These are phyloP conservation scores for Chlamydomonas applanata DNA, from an alignment of 139 green algal genomes.

Conservation along the genomic window DNA sequence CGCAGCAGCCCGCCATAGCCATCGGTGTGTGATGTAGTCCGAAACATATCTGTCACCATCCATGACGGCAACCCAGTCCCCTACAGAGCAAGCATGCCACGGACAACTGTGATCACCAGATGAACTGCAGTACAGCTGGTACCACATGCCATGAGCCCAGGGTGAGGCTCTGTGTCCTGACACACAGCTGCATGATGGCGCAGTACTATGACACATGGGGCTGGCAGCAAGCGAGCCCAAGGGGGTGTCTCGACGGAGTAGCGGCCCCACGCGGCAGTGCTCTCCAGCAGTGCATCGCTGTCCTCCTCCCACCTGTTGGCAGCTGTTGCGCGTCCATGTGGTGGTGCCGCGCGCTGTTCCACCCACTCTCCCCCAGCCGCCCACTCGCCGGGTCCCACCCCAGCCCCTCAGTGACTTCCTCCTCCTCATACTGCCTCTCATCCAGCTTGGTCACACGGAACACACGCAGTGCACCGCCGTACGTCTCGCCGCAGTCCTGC, in stretches of 20 bases:
- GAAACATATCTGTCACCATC: constrained; percentile 33
- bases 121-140: too few relatives aligned
- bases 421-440: constrained; percentile 24
- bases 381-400: constrained; percentile 1
- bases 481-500: constrained; percentile 44
- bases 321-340: constrained; percentile 47
- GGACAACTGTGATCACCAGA: too few relatives aligned
- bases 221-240: too few relatives aligned
- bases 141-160: too few relatives aligned
- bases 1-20: not conserved
- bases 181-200: too few relatives aligned
- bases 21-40: constrained; percentile 13
- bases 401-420: constrained; percentile 7
- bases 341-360: constrained; percentile 38
- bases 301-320: constrained; percentile 9
- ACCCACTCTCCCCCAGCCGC: constrained; percentile 9
- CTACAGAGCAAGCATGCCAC: not conserved
- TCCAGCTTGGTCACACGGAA: constrained; percentile 26
- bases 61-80: constrained; percentile 38
- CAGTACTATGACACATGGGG: too few relatives aligned
- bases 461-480: constrained; percentile 33
- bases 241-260: too few relatives aligned
- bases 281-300: too few relatives aligned
- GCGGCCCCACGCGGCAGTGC: too few relatives aligned
- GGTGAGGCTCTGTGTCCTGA: too few relatives aligned